Evolutionary conservation across 1,284 basidiomycete genomes (phyloP).

Genomic region (Amylostereum areolatum): DNA sequence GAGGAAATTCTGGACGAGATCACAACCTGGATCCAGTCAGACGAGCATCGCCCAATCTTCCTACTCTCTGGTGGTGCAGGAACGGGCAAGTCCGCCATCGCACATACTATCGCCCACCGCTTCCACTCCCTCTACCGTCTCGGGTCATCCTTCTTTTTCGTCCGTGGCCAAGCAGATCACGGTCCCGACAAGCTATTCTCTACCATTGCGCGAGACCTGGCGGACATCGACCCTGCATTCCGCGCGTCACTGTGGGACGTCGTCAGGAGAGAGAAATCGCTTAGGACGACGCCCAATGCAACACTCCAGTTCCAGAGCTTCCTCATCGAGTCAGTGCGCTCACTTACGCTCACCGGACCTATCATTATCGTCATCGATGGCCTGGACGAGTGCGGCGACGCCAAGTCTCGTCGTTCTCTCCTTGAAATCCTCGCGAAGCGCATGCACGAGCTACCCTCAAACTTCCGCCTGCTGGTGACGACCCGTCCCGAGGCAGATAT

Average conservation of each 20-base stretch:
- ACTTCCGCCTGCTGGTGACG: conserved; percentile 11
- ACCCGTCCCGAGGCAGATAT: conserved; percentile 10
- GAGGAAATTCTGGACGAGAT: conserved; percentile 13
- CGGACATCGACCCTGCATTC: not conserved
- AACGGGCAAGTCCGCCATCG: conserved; percentile 18
- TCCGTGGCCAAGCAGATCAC: conserved; percentile 1
- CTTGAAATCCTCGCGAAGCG: conserved; percentile 1
- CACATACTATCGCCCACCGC: conserved; percentile 11
- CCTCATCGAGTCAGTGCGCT: conserved; percentile 7
- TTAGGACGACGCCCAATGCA: conserved; percentile 1
- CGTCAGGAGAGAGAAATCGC: not conserved
- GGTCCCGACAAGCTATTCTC: conserved; percentile 10
- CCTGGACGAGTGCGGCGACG: conserved; percentile 13
- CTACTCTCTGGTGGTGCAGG: conserved; percentile 14
- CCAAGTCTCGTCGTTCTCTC: not conserved
- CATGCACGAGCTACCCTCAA: conserved; percentile 4
- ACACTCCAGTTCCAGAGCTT: conserved; percentile 12
- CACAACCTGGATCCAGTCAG: conserved; percentile 13
- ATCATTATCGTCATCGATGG: conserved; percentile 16
- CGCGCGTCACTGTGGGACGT: not conserved
- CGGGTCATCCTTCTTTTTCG: conserved; percentile 24
- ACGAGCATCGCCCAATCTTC: conserved; percentile 8
- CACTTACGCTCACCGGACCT: conserved; percentile 9
- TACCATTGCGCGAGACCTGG: conserved; percentile 14
- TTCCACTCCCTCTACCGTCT: conserved; percentile 10